Percentiles rank a stretch among this genome's conserved stretches.
These are phyloP conservation scores for Cicer arietinum DNA, from an alignment of 306 rosid genomes.

Conservation along the genomic window DNA sequence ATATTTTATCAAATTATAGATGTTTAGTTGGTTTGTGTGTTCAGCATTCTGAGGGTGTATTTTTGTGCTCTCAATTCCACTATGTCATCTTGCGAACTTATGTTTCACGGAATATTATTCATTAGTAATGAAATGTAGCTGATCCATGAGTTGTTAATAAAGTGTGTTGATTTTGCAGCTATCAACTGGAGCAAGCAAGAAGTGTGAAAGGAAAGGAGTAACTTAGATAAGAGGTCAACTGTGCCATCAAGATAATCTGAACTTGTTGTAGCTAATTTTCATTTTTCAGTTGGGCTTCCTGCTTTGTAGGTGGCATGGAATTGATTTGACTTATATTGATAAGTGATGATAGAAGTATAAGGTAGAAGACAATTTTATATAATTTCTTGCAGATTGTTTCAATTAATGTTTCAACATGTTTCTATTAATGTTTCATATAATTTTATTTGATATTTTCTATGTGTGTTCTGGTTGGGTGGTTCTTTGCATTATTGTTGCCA, in stretches of 20 bases:
- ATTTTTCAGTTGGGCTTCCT: neutral
- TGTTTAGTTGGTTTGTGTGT: neutral
- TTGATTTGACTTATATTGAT: neutral
- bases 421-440: neutral
- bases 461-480: neutral
- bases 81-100: constrained; percentile 9
- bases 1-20: neutral
- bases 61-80: constrained; percentile 18
- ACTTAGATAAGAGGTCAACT: neutral
- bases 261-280: neutral
- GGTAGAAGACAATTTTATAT: neutral
- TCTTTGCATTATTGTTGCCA: neutral
- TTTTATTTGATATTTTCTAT: constrained; percentile 8
- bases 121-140: neutral
- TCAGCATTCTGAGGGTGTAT: neutral
- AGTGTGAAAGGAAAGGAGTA: constrained; percentile 12
- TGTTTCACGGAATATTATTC: neutral
- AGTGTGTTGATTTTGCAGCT: constrained; percentile 7
- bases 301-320: neutral
- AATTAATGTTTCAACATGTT: too few species aligned
- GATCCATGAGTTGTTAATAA: constrained; percentile 4
- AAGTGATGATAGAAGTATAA: neutral
- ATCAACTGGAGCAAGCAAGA: neutral
- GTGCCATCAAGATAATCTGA: constrained; percentile 1
- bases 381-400: too few species aligned